Evolutionary conservation across 1,139 yeast genomes (phyloP).

Genomic region (Meyerozyma smithsonii): DNA sequence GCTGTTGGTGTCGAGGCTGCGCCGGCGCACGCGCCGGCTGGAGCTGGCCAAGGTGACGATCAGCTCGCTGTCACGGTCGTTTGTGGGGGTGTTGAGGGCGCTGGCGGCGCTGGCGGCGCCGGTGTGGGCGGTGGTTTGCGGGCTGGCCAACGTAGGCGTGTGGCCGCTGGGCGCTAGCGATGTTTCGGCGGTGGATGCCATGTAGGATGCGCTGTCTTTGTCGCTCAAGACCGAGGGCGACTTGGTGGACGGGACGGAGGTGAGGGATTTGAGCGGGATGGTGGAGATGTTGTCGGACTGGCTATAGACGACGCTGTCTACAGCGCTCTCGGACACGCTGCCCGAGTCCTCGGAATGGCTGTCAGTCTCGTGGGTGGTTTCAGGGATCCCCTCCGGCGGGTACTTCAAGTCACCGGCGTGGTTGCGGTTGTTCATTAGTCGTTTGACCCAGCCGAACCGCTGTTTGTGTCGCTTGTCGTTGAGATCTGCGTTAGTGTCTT

Average conservation of each 20-base stretch:
- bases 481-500: conserved; percentile 3
- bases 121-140: conserved; percentile 6
- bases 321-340: conserved; percentile 2
- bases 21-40: conserved; percentile 43
- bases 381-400: conserved; percentile 4
- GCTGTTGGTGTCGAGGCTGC: conserved; percentile 55
- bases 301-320: conserved; percentile 9
- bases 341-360: background rate
- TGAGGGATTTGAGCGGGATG: conserved; percentile 47
- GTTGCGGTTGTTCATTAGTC: conserved; percentile 25
- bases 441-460: conserved; percentile 43
- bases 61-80: conserved; percentile 47
- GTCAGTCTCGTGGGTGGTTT: conserved; percentile 5
- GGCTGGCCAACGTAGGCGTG: conserved; percentile 7
- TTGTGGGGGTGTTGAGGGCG: conserved; percentile 4
- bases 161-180: conserved; percentile 43
- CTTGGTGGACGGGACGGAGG: conserved; percentile 45
- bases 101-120: conserved; percentile 4
- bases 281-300: conserved; percentile 42
- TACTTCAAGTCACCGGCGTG: conserved; percentile 4
- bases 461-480: conserved; percentile 19
- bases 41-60: conserved; percentile 53
- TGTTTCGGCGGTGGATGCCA: conserved; percentile 51
- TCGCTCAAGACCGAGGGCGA: conserved; percentile 43
- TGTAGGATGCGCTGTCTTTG: conserved; percentile 33